phyloP scores from a whole-genome alignment of 1,284 basidiomycete species.

The Phenoliferia sp. region DNA sequence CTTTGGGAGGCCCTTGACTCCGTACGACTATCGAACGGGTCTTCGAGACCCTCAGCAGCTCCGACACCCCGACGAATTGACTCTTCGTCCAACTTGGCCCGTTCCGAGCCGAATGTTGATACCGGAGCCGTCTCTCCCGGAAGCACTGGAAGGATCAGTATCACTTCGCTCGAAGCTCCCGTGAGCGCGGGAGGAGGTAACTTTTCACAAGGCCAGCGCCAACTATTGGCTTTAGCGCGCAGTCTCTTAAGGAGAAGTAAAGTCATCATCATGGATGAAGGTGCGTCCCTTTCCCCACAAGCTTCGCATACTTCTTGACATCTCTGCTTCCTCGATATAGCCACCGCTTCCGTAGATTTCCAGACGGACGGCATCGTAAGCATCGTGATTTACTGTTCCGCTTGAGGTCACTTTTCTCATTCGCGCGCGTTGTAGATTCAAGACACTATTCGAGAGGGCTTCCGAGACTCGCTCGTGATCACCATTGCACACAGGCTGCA shows the following conservation, averaged over 20 bases:
- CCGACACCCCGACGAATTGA: background rate
- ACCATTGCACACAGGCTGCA: constrained; percentile 52
- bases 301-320: constrained; percentile 52
- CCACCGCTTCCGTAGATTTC: constrained; percentile 28
- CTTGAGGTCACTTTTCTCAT: background rate
- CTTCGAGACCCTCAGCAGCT: background rate
- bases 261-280: constrained; percentile 75
- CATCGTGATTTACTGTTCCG: background rate
- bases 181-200: constrained; percentile 75
- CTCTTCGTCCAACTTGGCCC: background rate
- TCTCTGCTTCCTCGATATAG: constrained; percentile 5
- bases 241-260: constrained; percentile 57
- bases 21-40: background rate
- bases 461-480: constrained; percentile 66
- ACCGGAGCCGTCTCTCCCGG: background rate
- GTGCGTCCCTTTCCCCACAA: constrained; percentile 46
- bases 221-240: constrained; percentile 64
- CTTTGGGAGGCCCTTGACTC: constrained; percentile 59
- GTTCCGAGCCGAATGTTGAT: background rate
- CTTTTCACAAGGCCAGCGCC: constrained; percentile 78
- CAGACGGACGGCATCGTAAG: constrained; percentile 56
- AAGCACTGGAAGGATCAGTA: background rate
- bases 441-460: constrained; percentile 71
- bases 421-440: constrained; percentile 59
- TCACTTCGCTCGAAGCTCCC: constrained; percentile 5